Evolutionary conservation across 2,329 filamentous ascomycete genomes (phyloP).

Genomic region (Nemania diffusa): DNA sequence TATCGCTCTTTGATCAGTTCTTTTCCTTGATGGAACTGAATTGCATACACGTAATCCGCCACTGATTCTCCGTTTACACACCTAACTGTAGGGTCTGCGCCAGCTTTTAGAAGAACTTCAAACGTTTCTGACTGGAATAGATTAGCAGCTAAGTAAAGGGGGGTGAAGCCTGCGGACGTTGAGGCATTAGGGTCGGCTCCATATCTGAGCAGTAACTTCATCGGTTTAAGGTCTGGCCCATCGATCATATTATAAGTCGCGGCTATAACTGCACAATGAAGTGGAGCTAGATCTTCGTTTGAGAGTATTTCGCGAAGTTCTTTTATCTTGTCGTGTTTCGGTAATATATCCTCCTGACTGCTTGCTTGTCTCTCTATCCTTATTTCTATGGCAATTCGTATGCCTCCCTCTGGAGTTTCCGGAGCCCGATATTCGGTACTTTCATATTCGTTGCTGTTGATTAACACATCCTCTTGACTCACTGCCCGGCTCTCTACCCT

Average conservation of each 20-base stretch:
- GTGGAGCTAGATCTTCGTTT: neutral
- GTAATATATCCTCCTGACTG: too few relatives aligned
- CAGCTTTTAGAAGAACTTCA: neutral
- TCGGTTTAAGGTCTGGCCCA: neutral
- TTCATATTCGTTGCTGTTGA: too few relatives aligned
- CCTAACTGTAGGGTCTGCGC: neutral
- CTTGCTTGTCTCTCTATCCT: too few relatives aligned
- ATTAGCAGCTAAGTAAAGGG: neutral
- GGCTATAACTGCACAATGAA: neutral
- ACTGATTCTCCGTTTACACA: neutral
- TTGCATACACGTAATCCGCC: neutral
- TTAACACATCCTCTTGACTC: too few relatives aligned
- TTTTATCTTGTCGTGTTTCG: too few relatives aligned
- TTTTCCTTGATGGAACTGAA: neutral
- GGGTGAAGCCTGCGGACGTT: neutral
- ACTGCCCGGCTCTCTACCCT: too few relatives aligned
- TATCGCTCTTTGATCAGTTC: neutral
- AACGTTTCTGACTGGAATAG: neutral
- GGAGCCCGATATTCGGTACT: too few relatives aligned
- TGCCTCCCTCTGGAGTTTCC: too few relatives aligned
- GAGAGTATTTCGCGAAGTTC: neutral
- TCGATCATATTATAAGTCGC: too few relatives aligned
- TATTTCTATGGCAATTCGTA: too few relatives aligned
- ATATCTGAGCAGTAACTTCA: neutral
- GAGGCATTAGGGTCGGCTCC: neutral